A percentile compares a stretch with the other conserved stretches of the same genome.
Evolutionary conservation across 225 moss, liverwort and hornwort species (phyloP).

Genomic region (Polytrichum formosum): DNA sequence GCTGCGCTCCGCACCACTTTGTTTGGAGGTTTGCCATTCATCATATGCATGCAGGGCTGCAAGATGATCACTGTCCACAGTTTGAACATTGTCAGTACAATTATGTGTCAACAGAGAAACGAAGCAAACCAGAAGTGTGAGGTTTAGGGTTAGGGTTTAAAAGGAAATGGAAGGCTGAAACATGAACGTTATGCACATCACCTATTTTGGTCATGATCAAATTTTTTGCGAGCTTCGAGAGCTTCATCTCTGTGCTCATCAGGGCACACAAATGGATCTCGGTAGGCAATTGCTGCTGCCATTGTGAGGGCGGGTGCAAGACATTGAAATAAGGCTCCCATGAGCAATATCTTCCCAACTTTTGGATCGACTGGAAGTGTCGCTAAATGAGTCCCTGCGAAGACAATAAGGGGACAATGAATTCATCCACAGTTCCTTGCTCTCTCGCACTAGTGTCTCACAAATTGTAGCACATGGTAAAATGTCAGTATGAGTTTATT

Average conservation of each 20-base stretch:
- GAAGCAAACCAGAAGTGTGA: too few species aligned
- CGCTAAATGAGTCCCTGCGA: slow-evolving; percentile 57
- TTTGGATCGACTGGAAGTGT: slow-evolving; percentile 65
- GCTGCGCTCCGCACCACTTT: slow-evolving; percentile 43
- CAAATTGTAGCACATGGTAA: background rate
- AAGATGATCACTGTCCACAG: slow-evolving; percentile 62
- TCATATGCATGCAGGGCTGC: slow-evolving; percentile 69
- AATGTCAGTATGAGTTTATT: too few species aligned
- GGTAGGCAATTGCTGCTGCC: slow-evolving; percentile 53
- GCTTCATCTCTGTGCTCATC: slow-evolving; percentile 65
- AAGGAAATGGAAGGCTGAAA: too few species aligned
- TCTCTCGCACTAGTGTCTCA: too few species aligned
- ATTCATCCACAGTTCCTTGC: too few species aligned
- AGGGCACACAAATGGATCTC: slow-evolving; percentile 67
- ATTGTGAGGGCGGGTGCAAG: slow-evolving; percentile 69
- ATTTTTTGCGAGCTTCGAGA: slow-evolving; percentile 38
- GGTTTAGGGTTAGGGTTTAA: too few species aligned
- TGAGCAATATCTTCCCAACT: slow-evolving; percentile 78
- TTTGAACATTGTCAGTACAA: too few species aligned
- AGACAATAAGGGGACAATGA: background rate
- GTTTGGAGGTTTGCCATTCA: slow-evolving; percentile 74
- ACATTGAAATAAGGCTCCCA: slow-evolving; percentile 79
- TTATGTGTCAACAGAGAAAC: too few species aligned
- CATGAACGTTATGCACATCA: slow-evolving; percentile 6
- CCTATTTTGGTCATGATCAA: slow-evolving; percentile 53